Evolutionary conservation across 2,329 filamentous ascomycete species (phyloP).

Genomic region (Corynespora cassiicola): DNA sequence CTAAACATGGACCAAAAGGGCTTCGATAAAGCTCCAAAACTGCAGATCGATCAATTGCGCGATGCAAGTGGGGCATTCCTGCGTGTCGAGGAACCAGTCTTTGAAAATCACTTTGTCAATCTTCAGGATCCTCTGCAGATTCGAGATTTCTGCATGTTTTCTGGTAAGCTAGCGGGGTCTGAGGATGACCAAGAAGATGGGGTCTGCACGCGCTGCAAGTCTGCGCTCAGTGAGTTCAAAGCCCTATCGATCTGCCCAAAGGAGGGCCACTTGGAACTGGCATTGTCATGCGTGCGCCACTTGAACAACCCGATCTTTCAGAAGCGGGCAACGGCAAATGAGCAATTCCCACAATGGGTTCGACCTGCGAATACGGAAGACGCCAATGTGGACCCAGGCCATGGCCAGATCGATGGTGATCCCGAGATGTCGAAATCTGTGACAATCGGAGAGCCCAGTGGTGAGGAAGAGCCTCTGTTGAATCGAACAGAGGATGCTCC

Average conservation of each 20-base stretch:
- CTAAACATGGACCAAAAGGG: background rate
- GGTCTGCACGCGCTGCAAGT: slow-evolving; percentile 9
- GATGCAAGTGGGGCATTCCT: slow-evolving; percentile 14
- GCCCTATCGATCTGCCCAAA: slow-evolving; percentile 12
- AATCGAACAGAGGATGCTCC: too few relatives aligned
- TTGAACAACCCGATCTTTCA: slow-evolving; percentile 19
- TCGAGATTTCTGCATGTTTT: slow-evolving; percentile 7
- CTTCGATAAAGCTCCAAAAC: slow-evolving; percentile 2
- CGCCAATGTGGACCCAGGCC: too few relatives aligned
- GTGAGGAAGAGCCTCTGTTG: too few relatives aligned
- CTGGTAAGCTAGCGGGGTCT: background rate
- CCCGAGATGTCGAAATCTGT: too few relatives aligned
- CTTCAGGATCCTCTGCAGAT: slow-evolving; percentile 10
- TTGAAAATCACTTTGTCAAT: slow-evolving; percentile 2
- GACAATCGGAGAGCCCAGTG: too few relatives aligned
- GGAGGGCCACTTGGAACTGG: slow-evolving; percentile 14
- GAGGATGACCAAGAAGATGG: background rate
- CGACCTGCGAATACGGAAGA: too few relatives aligned
- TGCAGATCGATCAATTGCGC: slow-evolving; percentile 12
- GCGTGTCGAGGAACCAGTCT: slow-evolving; percentile 2
- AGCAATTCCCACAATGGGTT: too few relatives aligned
- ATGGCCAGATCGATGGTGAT: too few relatives aligned
- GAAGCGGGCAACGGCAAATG: background rate
- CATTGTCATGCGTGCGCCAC: slow-evolving; percentile 11
- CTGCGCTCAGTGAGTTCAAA: slow-evolving; percentile 1